These are phyloP conservation scores for Simplicillium sp. DNA, from an alignment of 2,329 filamentous ascomycete species.

Conservation along the genomic window DNA sequence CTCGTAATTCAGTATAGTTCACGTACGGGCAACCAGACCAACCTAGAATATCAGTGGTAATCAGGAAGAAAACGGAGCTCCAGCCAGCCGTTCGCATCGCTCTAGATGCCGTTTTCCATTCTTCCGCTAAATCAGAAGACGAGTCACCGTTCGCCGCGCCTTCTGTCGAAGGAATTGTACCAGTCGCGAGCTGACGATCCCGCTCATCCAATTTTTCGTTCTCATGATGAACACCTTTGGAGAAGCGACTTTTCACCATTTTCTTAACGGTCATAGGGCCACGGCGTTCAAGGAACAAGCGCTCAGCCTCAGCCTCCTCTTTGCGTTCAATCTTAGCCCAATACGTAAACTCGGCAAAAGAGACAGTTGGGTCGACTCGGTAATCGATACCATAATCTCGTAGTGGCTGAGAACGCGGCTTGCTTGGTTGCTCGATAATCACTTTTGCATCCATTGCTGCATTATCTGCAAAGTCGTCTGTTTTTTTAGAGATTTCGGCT, in stretches of 20 bases:
- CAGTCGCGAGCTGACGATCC: not conserved
- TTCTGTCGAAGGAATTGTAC: not conserved
- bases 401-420: not conserved
- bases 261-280: constrained; percentile 7
- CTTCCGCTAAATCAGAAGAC: constrained; percentile 13
- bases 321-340: constrained; percentile 11
- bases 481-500: too few relatives aligned
- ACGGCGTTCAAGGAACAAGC: constrained; percentile 5
- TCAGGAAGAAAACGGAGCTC: constrained; percentile 37
- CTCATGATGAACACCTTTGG: constrained; percentile 7
- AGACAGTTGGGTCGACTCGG: constrained; percentile 1
- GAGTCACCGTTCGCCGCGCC: not conserved
- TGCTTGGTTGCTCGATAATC: not conserved
- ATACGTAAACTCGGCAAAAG: constrained; percentile 12
- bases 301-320: constrained; percentile 8
- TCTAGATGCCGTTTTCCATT: constrained; percentile 35
- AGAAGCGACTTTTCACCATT: constrained; percentile 8
- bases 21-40: constrained; percentile 27
- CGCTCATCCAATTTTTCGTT: not conserved
- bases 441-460: too few relatives aligned
- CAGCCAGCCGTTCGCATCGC: constrained; percentile 33
- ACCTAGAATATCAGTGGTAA: constrained; percentile 37
- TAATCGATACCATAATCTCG: not conserved
- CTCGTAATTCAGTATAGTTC: not conserved
- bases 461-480: too few relatives aligned